phyloP scores from a whole-genome alignment of 129 eudicot species.

The Silybum marianum region DNA sequence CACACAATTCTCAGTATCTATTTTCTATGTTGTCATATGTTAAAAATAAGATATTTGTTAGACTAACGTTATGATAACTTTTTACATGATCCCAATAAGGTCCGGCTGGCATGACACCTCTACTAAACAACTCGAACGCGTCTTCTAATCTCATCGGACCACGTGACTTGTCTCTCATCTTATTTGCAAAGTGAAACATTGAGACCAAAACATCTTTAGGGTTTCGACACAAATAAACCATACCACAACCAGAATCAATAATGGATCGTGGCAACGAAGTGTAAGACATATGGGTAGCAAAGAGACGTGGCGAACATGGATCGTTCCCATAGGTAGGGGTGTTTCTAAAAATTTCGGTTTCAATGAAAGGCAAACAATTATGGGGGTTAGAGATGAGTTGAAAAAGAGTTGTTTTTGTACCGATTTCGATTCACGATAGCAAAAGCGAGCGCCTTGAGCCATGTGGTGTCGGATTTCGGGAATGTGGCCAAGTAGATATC shows the following conservation, averaged over 20 bases:
- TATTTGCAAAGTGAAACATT: conserved; percentile 41
- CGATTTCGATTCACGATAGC: conserved; percentile 26
- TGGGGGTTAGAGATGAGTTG: conserved; percentile 37
- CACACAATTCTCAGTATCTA: conserved; percentile 21
- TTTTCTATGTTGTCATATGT: conserved; percentile 48
- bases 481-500: conserved; percentile 44
- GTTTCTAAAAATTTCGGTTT: conserved; percentile 16
- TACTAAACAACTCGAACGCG: conserved; percentile 30
- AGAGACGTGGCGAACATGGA: conserved; percentile 24
- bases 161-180: conserved; percentile 11
- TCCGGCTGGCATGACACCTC: conserved; percentile 34
- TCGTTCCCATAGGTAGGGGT: not conserved
- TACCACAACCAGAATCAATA: conserved; percentile 18
- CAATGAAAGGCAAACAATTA: conserved; percentile 35
- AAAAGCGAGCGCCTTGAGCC: conserved; percentile 50
- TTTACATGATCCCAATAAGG: conserved; percentile 31
- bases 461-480: conserved; percentile 54
- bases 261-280: conserved; percentile 41
- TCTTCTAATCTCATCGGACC: conserved; percentile 16
- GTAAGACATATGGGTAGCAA: conserved; percentile 49
- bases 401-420: not conserved
- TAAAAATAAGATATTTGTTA: conserved; percentile 34
- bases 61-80: conserved; percentile 41
- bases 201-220: conserved; percentile 64
- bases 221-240: conserved; percentile 51